phyloP scores from a whole-genome alignment of 1,139 yeast species.

The Geotrichum reessii region DNA sequence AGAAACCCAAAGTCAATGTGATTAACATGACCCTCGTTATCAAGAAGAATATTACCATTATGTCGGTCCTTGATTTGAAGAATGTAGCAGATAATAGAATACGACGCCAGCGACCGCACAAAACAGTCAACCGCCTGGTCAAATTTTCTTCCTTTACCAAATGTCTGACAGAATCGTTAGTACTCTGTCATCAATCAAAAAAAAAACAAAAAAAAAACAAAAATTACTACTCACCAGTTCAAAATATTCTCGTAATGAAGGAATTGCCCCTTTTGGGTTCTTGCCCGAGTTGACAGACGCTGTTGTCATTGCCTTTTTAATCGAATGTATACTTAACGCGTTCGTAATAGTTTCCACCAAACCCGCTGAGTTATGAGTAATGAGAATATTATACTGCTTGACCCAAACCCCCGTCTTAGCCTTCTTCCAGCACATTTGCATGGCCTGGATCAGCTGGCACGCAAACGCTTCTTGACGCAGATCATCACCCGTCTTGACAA shows the following conservation, averaged over 20 bases:
- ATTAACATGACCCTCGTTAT: constrained; percentile 87
- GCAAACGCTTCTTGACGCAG: constrained; percentile 97
- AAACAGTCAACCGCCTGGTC: constrained; percentile 76
- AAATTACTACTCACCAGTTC: constrained; percentile 26
- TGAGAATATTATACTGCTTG: constrained; percentile 81
- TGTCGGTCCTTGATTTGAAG: constrained; percentile 93
- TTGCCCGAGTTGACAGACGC: constrained; percentile 61
- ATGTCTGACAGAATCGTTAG: constrained; percentile 40
- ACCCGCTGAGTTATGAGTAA: constrained; percentile 87
- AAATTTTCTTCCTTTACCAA: constrained; percentile 52
- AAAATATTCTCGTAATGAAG: constrained; percentile 73
- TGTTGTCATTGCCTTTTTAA: constrained; percentile 83
- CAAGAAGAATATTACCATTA: constrained; percentile 92
- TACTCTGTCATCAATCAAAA: too few species aligned
- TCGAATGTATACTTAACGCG: constrained; percentile 88
- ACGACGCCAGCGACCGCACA: constrained; percentile 79
- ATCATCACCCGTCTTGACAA: constrained; percentile 94
- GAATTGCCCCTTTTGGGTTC: constrained; percentile 60
- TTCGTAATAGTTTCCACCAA: constrained; percentile 92
- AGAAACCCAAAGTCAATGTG: constrained; percentile 95
- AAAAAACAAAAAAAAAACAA: not conserved
- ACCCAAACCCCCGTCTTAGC: constrained; percentile 76
- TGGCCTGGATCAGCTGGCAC: constrained; percentile 81
- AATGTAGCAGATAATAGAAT: constrained; percentile 80
- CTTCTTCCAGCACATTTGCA: constrained; percentile 75